These are phyloP conservation scores for Fagus crenata DNA, from an alignment of 306 rosid species.

Conservation along the genomic window DNA sequence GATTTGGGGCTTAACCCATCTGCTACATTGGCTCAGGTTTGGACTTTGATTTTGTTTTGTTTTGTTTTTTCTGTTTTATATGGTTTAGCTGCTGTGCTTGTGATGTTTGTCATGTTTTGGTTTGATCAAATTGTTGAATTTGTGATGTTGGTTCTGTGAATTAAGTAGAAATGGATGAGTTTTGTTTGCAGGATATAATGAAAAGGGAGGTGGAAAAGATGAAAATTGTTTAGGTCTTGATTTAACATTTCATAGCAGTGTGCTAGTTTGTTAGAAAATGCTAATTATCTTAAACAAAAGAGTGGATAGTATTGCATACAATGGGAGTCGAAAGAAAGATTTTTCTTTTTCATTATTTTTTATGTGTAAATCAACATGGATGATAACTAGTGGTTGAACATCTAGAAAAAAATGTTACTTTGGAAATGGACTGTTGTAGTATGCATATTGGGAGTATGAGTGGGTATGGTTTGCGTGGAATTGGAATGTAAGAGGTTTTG, in stretches of 20 bases:
- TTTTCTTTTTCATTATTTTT: neutral
- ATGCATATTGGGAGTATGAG: neutral
- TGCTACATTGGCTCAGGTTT: constrained; percentile 69
- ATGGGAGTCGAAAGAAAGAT: neutral
- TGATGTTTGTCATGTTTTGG: neutral
- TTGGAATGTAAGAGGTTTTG: neutral
- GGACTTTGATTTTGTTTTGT: constrained; percentile 1
- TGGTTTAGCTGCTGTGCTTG: neutral
- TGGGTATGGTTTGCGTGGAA: neutral
- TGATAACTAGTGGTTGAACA: neutral
- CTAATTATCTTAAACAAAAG: neutral
- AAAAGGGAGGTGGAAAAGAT: neutral
- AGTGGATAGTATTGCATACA: neutral
- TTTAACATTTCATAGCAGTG: neutral
- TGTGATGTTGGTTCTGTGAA: neutral
- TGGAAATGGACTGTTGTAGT: neutral
- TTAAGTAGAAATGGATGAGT: neutral
- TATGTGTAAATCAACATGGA: neutral
- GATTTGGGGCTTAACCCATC: constrained; percentile 86
- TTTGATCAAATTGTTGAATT: neutral
- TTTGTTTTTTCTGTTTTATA: neutral
- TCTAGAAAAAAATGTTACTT: neutral
- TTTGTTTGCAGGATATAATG: neutral
- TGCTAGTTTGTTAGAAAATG: neutral
- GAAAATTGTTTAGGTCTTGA: neutral